phyloP scores from a whole-genome alignment of 805 yeast genomes.

The Suhomyces emberorum region DNA sequence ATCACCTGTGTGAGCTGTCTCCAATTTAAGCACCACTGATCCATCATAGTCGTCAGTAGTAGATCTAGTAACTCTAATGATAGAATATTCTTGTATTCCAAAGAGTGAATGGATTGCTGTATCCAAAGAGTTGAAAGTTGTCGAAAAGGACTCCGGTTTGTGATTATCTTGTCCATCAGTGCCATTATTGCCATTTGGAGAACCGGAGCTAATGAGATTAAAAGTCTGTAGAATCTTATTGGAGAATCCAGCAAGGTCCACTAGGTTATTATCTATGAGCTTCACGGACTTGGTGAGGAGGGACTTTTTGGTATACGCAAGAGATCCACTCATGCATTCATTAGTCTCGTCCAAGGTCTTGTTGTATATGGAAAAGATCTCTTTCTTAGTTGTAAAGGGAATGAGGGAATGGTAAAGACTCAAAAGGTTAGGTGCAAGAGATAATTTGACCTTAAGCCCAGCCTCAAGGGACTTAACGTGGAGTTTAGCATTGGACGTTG shows the following conservation, averaged over 20 bases:
- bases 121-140: conserved; percentile 42
- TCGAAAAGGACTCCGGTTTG: conserved; percentile 10
- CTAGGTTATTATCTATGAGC: conserved; percentile 37
- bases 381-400: conserved; percentile 29
- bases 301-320: not conserved
- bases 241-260: conserved; percentile 34
- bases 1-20: conserved; percentile 55
- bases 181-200: conserved; percentile 1
- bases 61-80: conserved; percentile 52
- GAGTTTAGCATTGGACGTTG: conserved; percentile 26
- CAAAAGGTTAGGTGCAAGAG: conserved; percentile 43
- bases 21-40: conserved; percentile 49
- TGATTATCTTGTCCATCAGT: conserved; percentile 3
- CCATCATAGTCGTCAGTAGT: conserved; percentile 53
- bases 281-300: conserved; percentile 28
- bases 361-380: conserved; percentile 11
- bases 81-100: conserved; percentile 38
- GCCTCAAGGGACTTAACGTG: conserved; percentile 48
- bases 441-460: conserved; percentile 47
- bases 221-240: conserved; percentile 35
- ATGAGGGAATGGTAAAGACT: conserved; percentile 42
- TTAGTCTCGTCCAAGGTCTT: not conserved
- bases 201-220: conserved; percentile 6
- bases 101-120: conserved; percentile 46
- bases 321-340: conserved; percentile 1